phyloP scores from a whole-genome alignment of 1,139 yeast genomes.

The Dujonia santamariae region DNA sequence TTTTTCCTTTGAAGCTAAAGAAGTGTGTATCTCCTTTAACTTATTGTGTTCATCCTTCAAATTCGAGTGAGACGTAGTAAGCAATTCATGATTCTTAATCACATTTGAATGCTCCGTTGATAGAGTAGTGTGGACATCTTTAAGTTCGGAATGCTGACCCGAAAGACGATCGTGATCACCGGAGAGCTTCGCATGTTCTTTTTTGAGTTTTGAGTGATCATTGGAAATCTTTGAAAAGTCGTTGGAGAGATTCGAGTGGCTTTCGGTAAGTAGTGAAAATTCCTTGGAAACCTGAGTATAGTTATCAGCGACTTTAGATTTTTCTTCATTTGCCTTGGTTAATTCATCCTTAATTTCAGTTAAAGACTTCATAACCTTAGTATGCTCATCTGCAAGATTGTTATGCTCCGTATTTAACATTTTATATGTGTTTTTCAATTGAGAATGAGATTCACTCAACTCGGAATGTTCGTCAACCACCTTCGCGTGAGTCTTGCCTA shows the following conservation, averaged over 20 bases:
- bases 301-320: too few relatives aligned
- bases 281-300: too few relatives aligned
- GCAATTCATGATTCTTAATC: too few relatives aligned
- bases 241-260: too few relatives aligned
- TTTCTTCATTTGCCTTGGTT: too few relatives aligned
- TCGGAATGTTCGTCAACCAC: neutral
- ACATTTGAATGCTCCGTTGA: too few relatives aligned
- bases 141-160: neutral
- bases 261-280: too few relatives aligned
- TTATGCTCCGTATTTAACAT: neutral
- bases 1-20: neutral
- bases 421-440: slow-evolving; percentile 8
- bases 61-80: too few relatives aligned
- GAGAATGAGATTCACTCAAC: slow-evolving; percentile 10
- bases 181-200: neutral
- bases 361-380: neutral
- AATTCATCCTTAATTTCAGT: neutral
- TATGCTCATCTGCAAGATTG: slow-evolving; percentile 1
- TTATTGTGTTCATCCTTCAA: neutral
- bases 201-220: neutral
- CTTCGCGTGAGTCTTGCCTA: neutral
- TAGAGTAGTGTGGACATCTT: neutral
- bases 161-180: neutral
- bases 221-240: neutral
- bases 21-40: neutral